Evolutionary conservation across 2,329 filamentous ascomycete genomes (phyloP).

Genomic region (Fusarium brevicatenulatum): DNA sequence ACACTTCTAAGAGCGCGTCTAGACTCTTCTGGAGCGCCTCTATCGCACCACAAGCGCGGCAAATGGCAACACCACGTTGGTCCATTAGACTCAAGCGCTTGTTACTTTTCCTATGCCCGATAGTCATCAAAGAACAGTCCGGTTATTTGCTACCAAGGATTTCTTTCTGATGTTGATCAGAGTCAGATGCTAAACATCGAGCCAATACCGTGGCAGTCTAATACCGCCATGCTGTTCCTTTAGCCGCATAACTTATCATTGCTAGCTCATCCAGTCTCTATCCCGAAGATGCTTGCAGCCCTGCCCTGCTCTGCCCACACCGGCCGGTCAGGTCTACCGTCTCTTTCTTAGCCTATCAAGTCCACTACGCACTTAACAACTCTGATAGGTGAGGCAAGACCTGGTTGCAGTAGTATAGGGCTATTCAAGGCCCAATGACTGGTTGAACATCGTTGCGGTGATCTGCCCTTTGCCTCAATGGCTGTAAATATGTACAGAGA

Average conservation of each 20-base stretch:
- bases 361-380: not conserved
- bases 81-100: conserved; percentile 11
- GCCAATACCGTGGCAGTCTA: not conserved
- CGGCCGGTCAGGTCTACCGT: not conserved
- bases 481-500: conserved; percentile 3
- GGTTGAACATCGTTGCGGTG: not conserved
- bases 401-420: not conserved
- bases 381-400: not conserved
- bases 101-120: not conserved
- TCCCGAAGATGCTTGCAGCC: not conserved
- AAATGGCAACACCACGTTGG: conserved; percentile 34
- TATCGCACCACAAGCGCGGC: conserved; percentile 31
- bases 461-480: not conserved
- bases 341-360: not conserved
- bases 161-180: not conserved
- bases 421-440: not conserved
- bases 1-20: conserved; percentile 20
- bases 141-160: not conserved
- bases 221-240: not conserved
- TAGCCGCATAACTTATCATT: not conserved
- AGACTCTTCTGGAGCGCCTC: conserved; percentile 35
- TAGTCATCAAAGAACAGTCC: not conserved
- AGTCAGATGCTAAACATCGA: not conserved
- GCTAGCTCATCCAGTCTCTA: not conserved
- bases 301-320: not conserved